Conservation (phyloP, 78 protist species). For the slime mould (Dictyostelium discoideum) region DNA sequence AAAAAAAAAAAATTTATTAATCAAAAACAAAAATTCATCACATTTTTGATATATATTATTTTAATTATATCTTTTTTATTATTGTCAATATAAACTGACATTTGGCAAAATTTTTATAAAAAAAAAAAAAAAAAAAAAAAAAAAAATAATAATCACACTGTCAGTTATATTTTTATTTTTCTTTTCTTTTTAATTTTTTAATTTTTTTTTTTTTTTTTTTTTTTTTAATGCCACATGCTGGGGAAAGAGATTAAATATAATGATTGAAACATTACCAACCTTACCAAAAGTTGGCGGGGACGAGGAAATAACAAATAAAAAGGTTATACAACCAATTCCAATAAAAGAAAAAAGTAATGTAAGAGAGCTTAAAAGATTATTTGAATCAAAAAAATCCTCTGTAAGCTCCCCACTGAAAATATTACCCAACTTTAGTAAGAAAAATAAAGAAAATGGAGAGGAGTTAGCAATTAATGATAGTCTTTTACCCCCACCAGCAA, state of each 20-base stretch:
- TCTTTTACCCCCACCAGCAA: not conserved
- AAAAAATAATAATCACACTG: not conserved
- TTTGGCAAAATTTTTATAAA: too few species aligned
- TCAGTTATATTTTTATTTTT: not conserved
- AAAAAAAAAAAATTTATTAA: too few species aligned
- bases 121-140: not conserved
- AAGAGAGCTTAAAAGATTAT: slow-evolving; percentile 69
- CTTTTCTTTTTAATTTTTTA: not conserved
- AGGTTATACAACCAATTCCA: not conserved
- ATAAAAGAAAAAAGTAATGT: slow-evolving; percentile 47
- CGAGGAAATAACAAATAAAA: not conserved
- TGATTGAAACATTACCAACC: not conserved
- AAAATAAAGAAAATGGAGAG: not conserved
- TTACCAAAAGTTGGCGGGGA: not conserved
- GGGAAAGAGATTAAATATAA: not conserved
- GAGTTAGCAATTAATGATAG: not conserved
- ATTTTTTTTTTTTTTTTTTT: not conserved
- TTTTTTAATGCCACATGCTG: not conserved
- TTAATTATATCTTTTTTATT: too few species aligned
- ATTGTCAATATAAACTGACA: too few species aligned
- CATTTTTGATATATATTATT: too few species aligned
- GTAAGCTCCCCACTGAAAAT: not conserved
- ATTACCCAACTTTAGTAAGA: not conserved
- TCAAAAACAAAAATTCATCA: too few species aligned
- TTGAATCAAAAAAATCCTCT: slow-evolving; percentile 53